Evolutionary conservation across 257 asterid species (phyloP), one percentile per base, ranked within the genome.

Genomic region (Solanum paucissectum): DNA sequence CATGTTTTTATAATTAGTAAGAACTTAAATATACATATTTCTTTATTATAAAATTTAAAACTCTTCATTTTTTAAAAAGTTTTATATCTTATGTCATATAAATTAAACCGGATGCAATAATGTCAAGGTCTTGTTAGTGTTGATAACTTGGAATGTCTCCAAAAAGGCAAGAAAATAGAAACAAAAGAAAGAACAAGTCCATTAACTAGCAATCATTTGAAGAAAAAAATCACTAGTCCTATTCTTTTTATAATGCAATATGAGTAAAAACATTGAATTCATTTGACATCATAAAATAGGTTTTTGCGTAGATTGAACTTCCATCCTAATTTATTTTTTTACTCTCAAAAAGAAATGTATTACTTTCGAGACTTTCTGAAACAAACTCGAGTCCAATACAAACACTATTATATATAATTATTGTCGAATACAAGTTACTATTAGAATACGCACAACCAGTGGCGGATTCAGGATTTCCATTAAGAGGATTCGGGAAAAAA

Each of bases 51-150:
- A 68, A 29, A 27, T 12, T 68, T 29, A 29, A 29, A 27, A 11
- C 2, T 12, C 0, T 64, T 25, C 0, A 7, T 3, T 60, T 27
- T 68, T 27, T 27, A 12, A 25, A 5, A 14, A 5, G 0, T 0
- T 12, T 6, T 27, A 27, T 29, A 7, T 1, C 2, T 27, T 13
- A 68, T 68, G 9, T 13, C 18, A 29, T 68, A 32, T 12, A 68
- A 29, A 68, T 29, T 68, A 1, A 68, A 3, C 3, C 5, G 21
- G 4, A 38, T 2, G 3, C 12, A 12, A 76, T 7, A n/a, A 40
- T 40, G 13, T n/a, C 60, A n/a, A n/a, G 13, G 84, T 76, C n/a
- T n/a, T n/a, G 12, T 76, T n/a, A 37, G 60, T 6, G 23, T 38
- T 40, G 36, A 40, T 40, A 12, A 76, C 7, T 76, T 40, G 83